A percentile compares a stretch with the other conserved stretches of the same genome.
These are phyloP conservation scores for Paralagenidium karlingii DNA, from an alignment of 352 stramenopile genomes.

Conservation along the genomic window DNA sequence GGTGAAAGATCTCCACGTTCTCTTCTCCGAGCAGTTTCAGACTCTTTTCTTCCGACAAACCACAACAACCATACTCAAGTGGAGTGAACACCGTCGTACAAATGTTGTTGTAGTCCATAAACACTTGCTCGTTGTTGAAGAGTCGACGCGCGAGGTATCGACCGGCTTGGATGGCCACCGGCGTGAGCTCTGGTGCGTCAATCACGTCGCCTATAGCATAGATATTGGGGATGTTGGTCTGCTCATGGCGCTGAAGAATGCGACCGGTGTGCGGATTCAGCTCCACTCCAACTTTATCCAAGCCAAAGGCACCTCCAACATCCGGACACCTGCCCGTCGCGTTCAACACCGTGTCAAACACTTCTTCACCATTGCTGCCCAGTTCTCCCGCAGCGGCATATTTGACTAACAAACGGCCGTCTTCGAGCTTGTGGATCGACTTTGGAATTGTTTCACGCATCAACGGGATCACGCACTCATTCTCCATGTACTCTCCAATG, in stretches of 20 bases:
- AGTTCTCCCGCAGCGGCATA: conserved; percentile 40
- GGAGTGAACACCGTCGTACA: conserved; percentile 93
- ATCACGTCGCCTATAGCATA: conserved; percentile 97
- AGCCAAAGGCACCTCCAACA: conserved; percentile 78
- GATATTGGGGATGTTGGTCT: conserved; percentile 91
- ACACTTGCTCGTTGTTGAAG: conserved; percentile 61
- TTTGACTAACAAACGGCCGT: conserved; percentile 68
- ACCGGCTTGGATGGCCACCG: conserved; percentile 95
- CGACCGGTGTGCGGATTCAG: too few relatives aligned
- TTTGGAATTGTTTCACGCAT: conserved; percentile 81
- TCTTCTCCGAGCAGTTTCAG: conserved; percentile 81
- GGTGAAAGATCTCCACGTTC: conserved; percentile 93
- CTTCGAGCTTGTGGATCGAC: conserved; percentile 87
- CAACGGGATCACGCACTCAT: conserved; percentile 86
- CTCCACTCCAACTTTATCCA: conserved; percentile 80
- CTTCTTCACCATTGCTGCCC: conserved; percentile 72
- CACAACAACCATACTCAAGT: conserved; percentile 95
- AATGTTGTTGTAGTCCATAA: conserved; percentile 92
- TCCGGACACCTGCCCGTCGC: conserved; percentile 91
- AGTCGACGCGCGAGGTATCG: conserved; percentile 84
- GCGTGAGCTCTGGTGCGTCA: conserved; percentile 94
- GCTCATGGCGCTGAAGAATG: conserved; percentile 85
- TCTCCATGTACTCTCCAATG: conserved; percentile 90
- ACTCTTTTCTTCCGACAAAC: conserved; percentile 94
- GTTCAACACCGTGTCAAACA: conserved; percentile 95